These are phyloP conservation scores for Zoysia pacifica DNA, from an alignment of 176 grass and related monocot genomes.

Conservation along the genomic window DNA sequence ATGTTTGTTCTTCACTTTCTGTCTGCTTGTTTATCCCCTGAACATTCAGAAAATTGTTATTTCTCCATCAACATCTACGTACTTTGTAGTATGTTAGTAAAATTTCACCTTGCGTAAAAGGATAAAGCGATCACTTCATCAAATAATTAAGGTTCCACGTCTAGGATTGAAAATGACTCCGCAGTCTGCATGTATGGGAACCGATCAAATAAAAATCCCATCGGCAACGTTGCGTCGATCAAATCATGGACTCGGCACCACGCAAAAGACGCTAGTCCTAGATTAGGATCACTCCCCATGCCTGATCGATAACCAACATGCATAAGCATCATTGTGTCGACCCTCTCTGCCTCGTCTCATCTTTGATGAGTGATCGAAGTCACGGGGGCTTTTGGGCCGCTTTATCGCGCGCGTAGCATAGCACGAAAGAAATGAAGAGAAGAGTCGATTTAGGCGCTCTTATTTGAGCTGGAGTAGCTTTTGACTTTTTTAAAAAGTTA, in stretches of 20 bases:
- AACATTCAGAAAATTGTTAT: no score
- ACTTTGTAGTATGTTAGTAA: no score
- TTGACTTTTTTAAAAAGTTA: no score
- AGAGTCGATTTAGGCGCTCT: no score
- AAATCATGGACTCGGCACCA: constrained; percentile 18
- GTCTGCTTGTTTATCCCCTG: no score
- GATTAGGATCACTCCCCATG: neutral
- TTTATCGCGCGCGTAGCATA: neutral
- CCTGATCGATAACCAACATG: constrained; percentile 1
- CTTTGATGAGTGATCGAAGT: neutral
- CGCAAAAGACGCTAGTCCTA: neutral
- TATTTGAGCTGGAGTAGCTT: no score
- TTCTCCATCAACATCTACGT: no score
- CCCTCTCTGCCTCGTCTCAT: neutral
- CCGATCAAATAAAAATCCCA: neutral
- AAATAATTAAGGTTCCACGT: no score
- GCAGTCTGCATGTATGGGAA: neutral
- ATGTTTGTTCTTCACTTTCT: no score
- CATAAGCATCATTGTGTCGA: constrained; percentile 28
- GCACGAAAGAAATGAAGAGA: neutral
- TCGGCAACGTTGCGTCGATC: neutral
- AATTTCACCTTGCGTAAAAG: no score
- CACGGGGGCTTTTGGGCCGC: neutral
- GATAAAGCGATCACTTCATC: no score
- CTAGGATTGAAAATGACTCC: neutral